phyloP scores from a whole-genome alignment of 148 eudicot genomes.

The Chenopodium formosanum region DNA sequence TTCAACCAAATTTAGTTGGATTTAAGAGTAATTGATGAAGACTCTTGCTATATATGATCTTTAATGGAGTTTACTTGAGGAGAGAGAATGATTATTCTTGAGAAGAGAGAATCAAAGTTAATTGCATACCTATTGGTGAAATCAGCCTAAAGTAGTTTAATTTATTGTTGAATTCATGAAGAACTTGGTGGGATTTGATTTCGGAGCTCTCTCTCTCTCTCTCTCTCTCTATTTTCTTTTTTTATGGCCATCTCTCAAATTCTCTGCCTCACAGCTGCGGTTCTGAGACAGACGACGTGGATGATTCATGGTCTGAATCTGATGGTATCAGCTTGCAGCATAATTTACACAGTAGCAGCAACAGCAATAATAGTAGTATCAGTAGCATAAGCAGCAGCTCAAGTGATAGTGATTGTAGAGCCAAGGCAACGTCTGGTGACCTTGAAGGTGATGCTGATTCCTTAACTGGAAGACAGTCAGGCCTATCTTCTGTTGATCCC shows the following conservation, averaged over 20 bases:
- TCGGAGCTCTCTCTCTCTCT: too few species aligned
- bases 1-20: too few species aligned
- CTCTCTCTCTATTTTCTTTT: background rate
- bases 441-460: slow-evolving; percentile 99
- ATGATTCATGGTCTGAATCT: slow-evolving; percentile 64
- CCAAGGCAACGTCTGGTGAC: slow-evolving; percentile 60
- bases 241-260: background rate
- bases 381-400: slow-evolving; percentile 84
- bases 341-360: slow-evolving; percentile 74
- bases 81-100: too few species aligned
- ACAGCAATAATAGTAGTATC: slow-evolving; percentile 84
- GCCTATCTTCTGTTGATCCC: slow-evolving; percentile 63
- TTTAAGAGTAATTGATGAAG: too few species aligned
- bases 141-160: too few species aligned
- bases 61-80: too few species aligned
- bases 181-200: too few species aligned
- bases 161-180: too few species aligned
- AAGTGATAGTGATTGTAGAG: slow-evolving; percentile 76
- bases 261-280: slow-evolving; percentile 42
- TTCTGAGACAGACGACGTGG: slow-evolving; percentile 49
- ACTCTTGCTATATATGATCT: too few species aligned
- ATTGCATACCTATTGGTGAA: too few species aligned
- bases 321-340: slow-evolving; percentile 48
- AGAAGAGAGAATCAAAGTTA: too few species aligned
- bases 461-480: slow-evolving; percentile 66